Evolutionary conservation across 2,329 filamentous ascomycete species (phyloP), one percentile per base, ranked within the genome.

Genomic region (Cladorrhinum sp.): DNA sequence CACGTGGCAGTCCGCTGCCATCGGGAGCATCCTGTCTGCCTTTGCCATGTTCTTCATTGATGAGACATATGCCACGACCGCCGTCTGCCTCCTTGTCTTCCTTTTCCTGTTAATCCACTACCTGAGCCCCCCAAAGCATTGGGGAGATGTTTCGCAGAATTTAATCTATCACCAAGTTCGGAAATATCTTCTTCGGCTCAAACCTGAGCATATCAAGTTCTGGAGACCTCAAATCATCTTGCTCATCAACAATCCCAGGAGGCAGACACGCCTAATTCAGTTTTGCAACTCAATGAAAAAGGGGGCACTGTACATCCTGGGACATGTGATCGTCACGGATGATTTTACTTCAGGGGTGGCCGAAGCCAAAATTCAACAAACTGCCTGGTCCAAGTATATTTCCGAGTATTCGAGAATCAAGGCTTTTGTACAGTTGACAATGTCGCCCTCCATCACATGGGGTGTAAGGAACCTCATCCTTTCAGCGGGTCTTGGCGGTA

Each of bases 211-310:
- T 71, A 92, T 96, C 73, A 96, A 96, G 70, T 96, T 96, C 72
- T 96, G 92, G 92, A 83, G 92, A 56, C 92, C 92, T 0, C 92
- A 96, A 66, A 93, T 96, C 49, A 83, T 96, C 53, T 80, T 96
- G 0, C 84, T 96, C 57, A 86, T 95, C 65, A 95, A 94, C 70
- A 86, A 95, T 68, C 89, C 91, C 3, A 83, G 92, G n/a, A 83
- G 83, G 5, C 90, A 95, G 71, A 92, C 90, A 57, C 88, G 90
- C 48, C 82, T 96, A 46, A 94, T 96, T 2, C 90, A 93, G 62
- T 96, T 96, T 67, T 96, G 92, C 75, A 96, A 96, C 72, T 92
- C 91, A 0, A 77, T 96, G 72, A 96, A 96, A 72, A 96, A 96
- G 70, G 92, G 92, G 0, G 87, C 86, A 0, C 74, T 96, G 1